Evolutionary conservation across 1,139 yeast genomes (phyloP).

Genomic region (Yamadazyma spencermartinsiae): DNA sequence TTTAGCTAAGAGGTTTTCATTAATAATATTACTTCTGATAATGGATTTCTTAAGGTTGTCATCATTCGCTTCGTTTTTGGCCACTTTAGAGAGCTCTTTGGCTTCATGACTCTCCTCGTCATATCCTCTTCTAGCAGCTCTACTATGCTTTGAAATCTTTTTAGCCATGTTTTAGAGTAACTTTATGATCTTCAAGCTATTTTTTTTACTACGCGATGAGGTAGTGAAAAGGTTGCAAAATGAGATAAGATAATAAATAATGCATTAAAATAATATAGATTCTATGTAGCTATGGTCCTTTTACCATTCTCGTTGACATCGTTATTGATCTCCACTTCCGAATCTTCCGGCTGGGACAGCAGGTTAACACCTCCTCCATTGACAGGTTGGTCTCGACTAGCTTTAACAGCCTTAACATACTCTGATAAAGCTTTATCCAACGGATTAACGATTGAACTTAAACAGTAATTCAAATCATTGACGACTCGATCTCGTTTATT

Average conservation of each 20-base stretch:
- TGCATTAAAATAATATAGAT: neutral
- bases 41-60: conserved; percentile 52
- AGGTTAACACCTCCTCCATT: neutral
- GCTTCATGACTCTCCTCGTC: conserved; percentile 41
- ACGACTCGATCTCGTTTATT: conserved; percentile 26
- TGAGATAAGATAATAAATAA: neutral
- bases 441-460: conserved; percentile 27
- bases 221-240: neutral
- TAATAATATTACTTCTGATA: conserved; percentile 67
- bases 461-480: conserved; percentile 33
- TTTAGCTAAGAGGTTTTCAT: conserved; percentile 59
- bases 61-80: conserved; percentile 59
- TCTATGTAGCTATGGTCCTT: conserved; percentile 18
- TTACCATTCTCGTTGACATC: conserved; percentile 31
- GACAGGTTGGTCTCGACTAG: conserved; percentile 9
- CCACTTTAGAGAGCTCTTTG: conserved; percentile 49
- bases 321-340: conserved; percentile 2
- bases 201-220: neutral
- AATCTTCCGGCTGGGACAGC: conserved; percentile 1
- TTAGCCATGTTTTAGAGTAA: conserved; percentile 22
- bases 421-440: conserved; percentile 34
- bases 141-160: conserved; percentile 63
- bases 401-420: conserved; percentile 30
- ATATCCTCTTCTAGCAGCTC: conserved; percentile 74
- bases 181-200: too few relatives aligned